A percentile compares a stretch with the other conserved stretches of the same genome.
Evolutionary conservation across 208 protist species (phyloP).

Genomic region (Trypanosoma platydactyli): DNA sequence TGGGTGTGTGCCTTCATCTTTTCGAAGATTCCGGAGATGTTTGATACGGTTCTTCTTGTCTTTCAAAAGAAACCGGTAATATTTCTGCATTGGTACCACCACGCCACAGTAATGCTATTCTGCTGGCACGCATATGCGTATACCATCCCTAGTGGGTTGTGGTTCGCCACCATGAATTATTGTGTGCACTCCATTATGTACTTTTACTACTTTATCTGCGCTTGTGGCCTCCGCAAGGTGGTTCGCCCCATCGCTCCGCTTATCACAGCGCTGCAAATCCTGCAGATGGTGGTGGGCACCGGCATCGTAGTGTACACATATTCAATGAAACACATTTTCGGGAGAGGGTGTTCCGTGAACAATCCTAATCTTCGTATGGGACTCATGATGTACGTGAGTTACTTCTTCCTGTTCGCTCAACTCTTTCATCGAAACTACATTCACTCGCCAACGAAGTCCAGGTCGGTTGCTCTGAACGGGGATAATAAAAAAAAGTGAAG

Average conservation of each 20-base stretch:
- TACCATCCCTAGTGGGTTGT: conserved; percentile 63
- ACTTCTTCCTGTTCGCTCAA: conserved; percentile 89
- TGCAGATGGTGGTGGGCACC: conserved; percentile 92
- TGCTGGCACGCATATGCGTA: conserved; percentile 80
- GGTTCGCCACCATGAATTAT: conserved; percentile 94
- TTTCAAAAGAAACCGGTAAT: conserved; percentile 86
- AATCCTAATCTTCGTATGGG: conserved; percentile 50
- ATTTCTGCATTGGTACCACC: conserved; percentile 94
- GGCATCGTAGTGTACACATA: conserved; percentile 67
- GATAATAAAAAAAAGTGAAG: conserved; percentile 32
- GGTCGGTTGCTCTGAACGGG: conserved; percentile 1
- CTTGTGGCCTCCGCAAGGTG: conserved; percentile 50
- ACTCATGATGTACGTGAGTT: conserved; percentile 89
- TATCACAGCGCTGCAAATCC: conserved; percentile 88
- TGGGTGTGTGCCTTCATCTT: conserved; percentile 75
- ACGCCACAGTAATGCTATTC: conserved; percentile 90
- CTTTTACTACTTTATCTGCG: conserved; percentile 90
- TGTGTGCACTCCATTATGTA: conserved; percentile 96
- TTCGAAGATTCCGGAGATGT: conserved; percentile 86
- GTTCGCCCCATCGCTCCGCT: conserved; percentile 76
- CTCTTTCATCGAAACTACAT: conserved; percentile 87
- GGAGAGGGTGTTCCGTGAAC: conserved; percentile 39
- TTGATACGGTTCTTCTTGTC: conserved; percentile 86
- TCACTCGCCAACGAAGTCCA: background rate
- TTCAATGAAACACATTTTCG: background rate